Evolutionary conservation across 257 asterid genomes (phyloP).

Genomic region (Nicotiana noctiflora): DNA sequence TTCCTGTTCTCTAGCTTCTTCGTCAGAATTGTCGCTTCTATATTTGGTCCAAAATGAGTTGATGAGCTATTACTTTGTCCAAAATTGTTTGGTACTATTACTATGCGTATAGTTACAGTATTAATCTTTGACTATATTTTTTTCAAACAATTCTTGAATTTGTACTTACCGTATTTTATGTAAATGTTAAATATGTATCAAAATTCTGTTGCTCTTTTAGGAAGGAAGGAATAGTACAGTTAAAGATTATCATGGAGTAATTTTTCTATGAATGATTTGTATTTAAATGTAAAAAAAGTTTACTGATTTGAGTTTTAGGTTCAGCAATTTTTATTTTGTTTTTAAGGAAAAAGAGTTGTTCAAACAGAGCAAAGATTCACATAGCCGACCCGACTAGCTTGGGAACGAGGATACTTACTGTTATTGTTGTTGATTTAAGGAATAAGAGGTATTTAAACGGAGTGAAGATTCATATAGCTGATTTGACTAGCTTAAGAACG

Average conservation of each 20-base stretch:
- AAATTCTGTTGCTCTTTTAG: background rate
- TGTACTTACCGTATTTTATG: background rate
- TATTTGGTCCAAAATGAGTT: background rate
- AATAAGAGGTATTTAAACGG: background rate
- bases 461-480: background rate
- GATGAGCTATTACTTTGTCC: background rate
- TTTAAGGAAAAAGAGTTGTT: background rate
- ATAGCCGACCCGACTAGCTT: background rate
- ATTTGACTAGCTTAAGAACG: background rate
- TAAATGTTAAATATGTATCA: background rate
- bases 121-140: too few relatives aligned
- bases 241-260: background rate
- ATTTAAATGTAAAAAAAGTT: background rate
- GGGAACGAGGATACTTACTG: background rate
- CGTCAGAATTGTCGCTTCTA: background rate
- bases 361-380: too few relatives aligned
- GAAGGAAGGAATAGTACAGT: background rate
- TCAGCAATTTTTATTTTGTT: background rate
- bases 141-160: background rate
- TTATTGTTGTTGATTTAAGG: background rate
- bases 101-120: background rate
- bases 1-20: background rate
- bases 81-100: background rate
- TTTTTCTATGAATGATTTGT: background rate
- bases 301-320: background rate